Evolutionary conservation across 1,284 basidiomycete genomes (phyloP).

Genomic region (Cryptococcus sp.): DNA sequence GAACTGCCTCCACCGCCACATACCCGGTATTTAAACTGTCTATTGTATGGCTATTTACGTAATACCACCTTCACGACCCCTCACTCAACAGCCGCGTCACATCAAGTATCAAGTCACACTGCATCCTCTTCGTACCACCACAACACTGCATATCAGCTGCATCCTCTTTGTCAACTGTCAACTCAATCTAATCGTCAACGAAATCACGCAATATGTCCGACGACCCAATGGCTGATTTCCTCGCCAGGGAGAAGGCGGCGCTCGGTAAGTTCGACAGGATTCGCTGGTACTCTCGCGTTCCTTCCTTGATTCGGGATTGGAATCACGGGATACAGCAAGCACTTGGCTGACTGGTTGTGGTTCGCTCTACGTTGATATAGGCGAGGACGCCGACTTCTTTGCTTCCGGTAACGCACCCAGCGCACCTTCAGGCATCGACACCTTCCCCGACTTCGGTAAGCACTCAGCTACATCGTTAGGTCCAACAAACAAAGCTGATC

Average conservation of each 20-base stretch:
- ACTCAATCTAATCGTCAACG: not conserved
- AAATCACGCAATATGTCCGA: conserved; percentile 44
- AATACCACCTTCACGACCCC: not conserved
- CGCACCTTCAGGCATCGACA: conserved; percentile 45
- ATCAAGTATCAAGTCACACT: not conserved
- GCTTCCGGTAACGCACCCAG: conserved; percentile 38
- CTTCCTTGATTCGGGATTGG: not conserved
- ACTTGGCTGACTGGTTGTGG: not conserved
- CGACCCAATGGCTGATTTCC: conserved; percentile 54
- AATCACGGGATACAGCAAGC: not conserved
- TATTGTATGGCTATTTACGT: not conserved
- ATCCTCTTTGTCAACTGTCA: too few relatives aligned
- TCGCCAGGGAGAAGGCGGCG: conserved; percentile 51
- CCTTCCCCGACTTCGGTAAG: conserved; percentile 44
- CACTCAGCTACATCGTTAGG: conserved; percentile 1
- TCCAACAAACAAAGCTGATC: conserved; percentile 3
- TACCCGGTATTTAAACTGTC: not conserved
- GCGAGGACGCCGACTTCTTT: conserved; percentile 53
- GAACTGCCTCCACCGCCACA: conserved; percentile 2
- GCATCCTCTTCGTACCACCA: not conserved
- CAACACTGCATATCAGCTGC: too few relatives aligned
- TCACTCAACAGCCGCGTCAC: not conserved
- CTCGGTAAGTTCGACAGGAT: conserved; percentile 38
- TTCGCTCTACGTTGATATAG: conserved; percentile 18
- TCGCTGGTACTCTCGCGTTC: not conserved